These are phyloP conservation scores for Naganishia vaughanmartiniae DNA, from an alignment of 768 basidiomycete species.

Conservation along the genomic window DNA sequence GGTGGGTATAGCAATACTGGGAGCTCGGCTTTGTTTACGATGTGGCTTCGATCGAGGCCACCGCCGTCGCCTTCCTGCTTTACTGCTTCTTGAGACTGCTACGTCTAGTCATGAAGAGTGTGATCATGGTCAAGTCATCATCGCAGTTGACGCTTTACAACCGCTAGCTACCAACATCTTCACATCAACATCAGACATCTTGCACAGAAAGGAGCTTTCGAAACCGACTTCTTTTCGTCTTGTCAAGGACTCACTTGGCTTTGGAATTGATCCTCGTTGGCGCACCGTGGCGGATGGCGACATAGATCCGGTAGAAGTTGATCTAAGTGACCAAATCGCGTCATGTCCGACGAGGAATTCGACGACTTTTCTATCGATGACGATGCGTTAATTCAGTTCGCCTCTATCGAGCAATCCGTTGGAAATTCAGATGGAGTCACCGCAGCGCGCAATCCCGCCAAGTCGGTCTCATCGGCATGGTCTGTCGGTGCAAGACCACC, in stretches of 20 bases:
- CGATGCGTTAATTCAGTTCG: slow-evolving; percentile 8
- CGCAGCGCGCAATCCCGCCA: not conserved
- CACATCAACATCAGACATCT: not conserved
- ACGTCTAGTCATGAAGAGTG: not conserved
- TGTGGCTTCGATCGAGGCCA: not conserved
- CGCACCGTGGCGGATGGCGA: not conserved
- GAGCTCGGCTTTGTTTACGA: not conserved
- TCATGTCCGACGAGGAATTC: slow-evolving; percentile 14
- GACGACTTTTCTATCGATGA: slow-evolving; percentile 21
- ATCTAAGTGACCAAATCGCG: not conserved
- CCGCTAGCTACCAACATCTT: not conserved
- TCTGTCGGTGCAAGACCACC: not conserved
- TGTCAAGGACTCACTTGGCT: not conserved
- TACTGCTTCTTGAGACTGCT: not conserved
- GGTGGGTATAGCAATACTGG: not conserved
- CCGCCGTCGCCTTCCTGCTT: not conserved
- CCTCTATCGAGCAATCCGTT: slow-evolving; percentile 8
- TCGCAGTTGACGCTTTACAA: not conserved
- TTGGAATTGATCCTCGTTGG: not conserved
- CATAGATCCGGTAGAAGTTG: not conserved
- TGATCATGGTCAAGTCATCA: not conserved
- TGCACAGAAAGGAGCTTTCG: not conserved
- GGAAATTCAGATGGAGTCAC: not conserved
- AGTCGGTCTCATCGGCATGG: not conserved
- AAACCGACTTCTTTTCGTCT: not conserved